A percentile compares a stretch with the other conserved stretches of the same genome.
phyloP scores from a whole-genome alignment of 2,329 filamentous ascomycete species.

The Pseudomassariella vexata region DNA sequence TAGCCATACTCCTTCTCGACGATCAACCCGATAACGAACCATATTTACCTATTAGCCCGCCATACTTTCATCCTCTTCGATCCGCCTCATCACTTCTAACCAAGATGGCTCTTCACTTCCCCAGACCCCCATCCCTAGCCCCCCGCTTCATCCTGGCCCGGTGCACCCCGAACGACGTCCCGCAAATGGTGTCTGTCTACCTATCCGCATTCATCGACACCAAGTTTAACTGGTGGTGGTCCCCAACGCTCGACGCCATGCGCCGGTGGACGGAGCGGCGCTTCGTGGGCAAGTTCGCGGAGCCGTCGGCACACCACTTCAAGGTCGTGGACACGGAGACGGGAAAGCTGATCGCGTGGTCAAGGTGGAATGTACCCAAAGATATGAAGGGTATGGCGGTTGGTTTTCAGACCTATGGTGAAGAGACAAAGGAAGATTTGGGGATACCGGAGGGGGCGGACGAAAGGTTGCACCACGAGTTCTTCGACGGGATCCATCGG shows the following conservation, averaged over 20 bases:
- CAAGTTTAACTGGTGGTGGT: constrained; percentile 23
- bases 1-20: no score
- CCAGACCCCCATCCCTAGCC: constrained; percentile 1
- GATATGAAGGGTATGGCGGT: constrained; percentile 11
- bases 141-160: constrained; percentile 5
- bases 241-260: constrained; percentile 14
- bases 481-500: constrained; percentile 13
- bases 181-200: constrained; percentile 11
- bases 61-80: neutral
- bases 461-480: constrained; percentile 11
- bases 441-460: constrained; percentile 3
- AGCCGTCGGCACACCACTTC: constrained; percentile 19
- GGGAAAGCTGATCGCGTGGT: constrained; percentile 16
- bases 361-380: constrained; percentile 19
- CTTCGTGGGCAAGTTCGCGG: constrained; percentile 17
- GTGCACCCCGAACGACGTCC: constrained; percentile 10
- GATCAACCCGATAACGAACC: no score
- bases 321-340: constrained; percentile 18
- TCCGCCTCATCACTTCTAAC: neutral
- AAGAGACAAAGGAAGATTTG: constrained; percentile 10
- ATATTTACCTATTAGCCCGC: no score
- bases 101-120: constrained; percentile 7
- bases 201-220: constrained; percentile 18
- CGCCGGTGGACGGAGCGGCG: constrained; percentile 17
- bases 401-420: constrained; percentile 17